Evolutionary conservation across 2,329 filamentous ascomycete genomes (phyloP), one percentile per base, ranked within the genome.

Genomic region (Monilinia fructigena): DNA sequence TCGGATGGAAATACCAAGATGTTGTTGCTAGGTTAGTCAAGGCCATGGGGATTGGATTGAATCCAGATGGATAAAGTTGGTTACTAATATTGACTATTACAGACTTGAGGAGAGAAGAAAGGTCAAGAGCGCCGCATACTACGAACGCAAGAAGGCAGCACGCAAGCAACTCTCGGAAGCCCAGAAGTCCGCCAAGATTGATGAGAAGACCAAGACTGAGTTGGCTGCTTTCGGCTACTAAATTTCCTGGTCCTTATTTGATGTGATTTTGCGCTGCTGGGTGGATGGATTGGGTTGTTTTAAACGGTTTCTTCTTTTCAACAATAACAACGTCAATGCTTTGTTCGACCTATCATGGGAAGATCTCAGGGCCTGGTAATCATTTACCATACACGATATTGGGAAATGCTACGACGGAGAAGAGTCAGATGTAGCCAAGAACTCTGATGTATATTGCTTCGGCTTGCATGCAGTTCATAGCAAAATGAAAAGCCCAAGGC

Each of bases 1-100:
- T 98, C 79, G 95, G 95, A 85, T 99, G 95, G 95, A 99, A 99
- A 86, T 98, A 99, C 90, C 91, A 97, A 88, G 94, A 97, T 81
- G 93, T 99, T 79, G 95, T 99, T 84, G 90, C 89, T 78, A 93
- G 92, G 93, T 98, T 85, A 79, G 93, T 90, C 70, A 45, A 52
- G 26, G 64, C 26, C 20, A 52, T 62, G 55, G 63, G 16, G 50
- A 50, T 31, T 58, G 42, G 23, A 26, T 20, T 69, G 14, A 55
- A 11, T n/a, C 7, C 3, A 23, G 28, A 52, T 40, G 16, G 50
- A 16, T 7, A 2, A 11, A 56, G 63, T 67, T 45, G 40, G 54
- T 28, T 65, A 53, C 70, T 75, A 69, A 75, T 69, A 63, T 35
- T n/a, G 10, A 38, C 66, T 67, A 64, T 62, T 78, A 52, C 42